Evolutionary conservation across 2,329 filamentous ascomycete genomes (phyloP).

Genomic region (Zasmidium angulare): DNA sequence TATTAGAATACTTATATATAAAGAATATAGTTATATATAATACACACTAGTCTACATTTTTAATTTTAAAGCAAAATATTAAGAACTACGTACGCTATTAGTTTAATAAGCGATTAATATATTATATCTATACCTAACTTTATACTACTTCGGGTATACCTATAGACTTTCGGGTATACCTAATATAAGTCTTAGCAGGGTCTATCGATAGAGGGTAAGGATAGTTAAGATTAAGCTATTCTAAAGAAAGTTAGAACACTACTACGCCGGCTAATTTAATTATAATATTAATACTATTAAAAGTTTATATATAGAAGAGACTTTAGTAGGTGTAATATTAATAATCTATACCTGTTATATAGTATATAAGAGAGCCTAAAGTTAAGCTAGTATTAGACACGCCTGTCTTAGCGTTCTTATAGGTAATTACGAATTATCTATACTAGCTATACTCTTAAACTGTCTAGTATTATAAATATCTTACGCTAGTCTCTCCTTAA

Average conservation of each 20-base stretch:
- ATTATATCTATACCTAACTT: neutral
- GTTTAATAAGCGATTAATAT: neutral
- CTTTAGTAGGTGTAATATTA: neutral
- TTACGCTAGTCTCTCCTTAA: neutral
- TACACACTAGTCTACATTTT: neutral
- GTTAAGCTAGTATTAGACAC: neutral
- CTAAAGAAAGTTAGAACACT: neutral
- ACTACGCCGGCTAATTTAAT: neutral
- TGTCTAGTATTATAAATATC: neutral
- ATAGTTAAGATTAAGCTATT: neutral
- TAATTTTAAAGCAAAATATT: neutral
- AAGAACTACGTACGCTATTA: neutral
- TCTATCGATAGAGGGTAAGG: neutral
- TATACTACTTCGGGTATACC: too few species aligned
- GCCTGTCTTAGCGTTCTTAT: neutral
- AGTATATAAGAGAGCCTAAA: neutral
- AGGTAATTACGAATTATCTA: neutral
- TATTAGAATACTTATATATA: neutral
- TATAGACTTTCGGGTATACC: too few species aligned
- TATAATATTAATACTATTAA: neutral
- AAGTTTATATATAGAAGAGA: neutral
- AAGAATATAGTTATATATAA: neutral
- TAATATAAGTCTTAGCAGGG: neutral
- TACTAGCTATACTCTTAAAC: neutral
- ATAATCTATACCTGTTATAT: neutral